Evolutionary conservation across 2,329 filamentous ascomycete genomes (phyloP), one percentile per base, ranked within the genome.

Genomic region (Apiospora aurea): DNA sequence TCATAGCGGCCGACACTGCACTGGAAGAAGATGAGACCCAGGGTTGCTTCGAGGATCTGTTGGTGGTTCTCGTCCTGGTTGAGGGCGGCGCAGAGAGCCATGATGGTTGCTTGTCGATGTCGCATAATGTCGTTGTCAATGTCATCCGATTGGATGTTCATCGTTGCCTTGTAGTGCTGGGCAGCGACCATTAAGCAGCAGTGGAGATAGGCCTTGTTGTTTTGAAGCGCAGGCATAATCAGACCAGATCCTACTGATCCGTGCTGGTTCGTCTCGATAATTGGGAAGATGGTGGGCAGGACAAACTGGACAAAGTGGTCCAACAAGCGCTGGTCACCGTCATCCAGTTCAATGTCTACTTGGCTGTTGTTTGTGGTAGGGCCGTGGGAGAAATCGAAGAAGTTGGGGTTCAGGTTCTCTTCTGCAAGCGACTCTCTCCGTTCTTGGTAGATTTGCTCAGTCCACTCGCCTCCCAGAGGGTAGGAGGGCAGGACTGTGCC

Each of bases 21-120:
- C 80, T 97, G 94, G 85, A 98, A 97, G 85, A 97, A 96, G 81
- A 98, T 97, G 90, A 98, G 95, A 69, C 94, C 95, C 6, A 98
- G 88, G 0, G 95, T 95, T 1, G 96, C 95, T 82, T 98, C 96
- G 16, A 98, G 90, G 77, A 97, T 97, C 81, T 96, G 90, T 73
- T 93, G 89, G 81, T 97, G 95, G 79, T 97, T 88, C 79, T 92
- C 91, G 79, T 98, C 95, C 72, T 88, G 87, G 79, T 91, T 91
- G 71, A 98, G 88, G 0, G 94, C 92, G 74, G 95, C 91, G 81
- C 95, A 97, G 3, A 98, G 88, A 76, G 94, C 91, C 11, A 93
- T 92, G 77, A 98, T 94, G 53, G 95, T 96, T 46, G 94, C 91
- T 81, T 93, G 97, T 73, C 95, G 93, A 82, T 98, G 96, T 77